Conservation (phyloP, 129 eudicot species). For the Lonicera japonica region DNA sequence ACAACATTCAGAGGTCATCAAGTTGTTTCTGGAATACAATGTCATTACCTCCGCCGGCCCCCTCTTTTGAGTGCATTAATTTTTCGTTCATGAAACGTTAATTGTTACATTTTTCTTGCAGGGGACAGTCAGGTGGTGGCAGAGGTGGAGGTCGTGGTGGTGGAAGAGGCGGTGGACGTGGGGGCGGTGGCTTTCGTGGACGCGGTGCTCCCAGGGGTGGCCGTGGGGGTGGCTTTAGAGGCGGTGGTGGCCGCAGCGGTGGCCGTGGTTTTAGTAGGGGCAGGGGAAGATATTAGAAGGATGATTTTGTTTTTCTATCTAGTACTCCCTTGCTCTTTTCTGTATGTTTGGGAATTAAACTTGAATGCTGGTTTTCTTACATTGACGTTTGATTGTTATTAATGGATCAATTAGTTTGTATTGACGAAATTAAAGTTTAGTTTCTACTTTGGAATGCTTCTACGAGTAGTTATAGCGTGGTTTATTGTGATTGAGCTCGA, state of each 20-base stretch:
- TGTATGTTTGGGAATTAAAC: neutral
- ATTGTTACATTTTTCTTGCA: no score
- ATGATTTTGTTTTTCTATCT: slow-evolving; percentile 10
- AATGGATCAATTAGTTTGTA: slow-evolving; percentile 4
- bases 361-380: neutral
- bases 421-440: neutral
- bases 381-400: neutral
- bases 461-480: no score
- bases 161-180: slow-evolving; percentile 29
- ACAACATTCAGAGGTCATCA: no score
- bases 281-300: slow-evolving; percentile 37
- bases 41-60: no score
- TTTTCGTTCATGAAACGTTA: no score
- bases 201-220: slow-evolving; percentile 42
- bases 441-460: neutral
- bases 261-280: slow-evolving; percentile 44
- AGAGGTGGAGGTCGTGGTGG: no score
- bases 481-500: no score
- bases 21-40: no score
- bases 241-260: slow-evolving; percentile 33
- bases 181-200: slow-evolving; percentile 34
- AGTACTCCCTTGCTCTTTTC: slow-evolving; percentile 12
- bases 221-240: no score
- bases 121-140: no score
- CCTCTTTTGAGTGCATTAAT: no score